Percentiles rank a stretch among this genome's conserved stretches.
These are phyloP conservation scores for Triadica sebifera DNA, from an alignment of 345 rosid genomes.

Conservation along the genomic window DNA sequence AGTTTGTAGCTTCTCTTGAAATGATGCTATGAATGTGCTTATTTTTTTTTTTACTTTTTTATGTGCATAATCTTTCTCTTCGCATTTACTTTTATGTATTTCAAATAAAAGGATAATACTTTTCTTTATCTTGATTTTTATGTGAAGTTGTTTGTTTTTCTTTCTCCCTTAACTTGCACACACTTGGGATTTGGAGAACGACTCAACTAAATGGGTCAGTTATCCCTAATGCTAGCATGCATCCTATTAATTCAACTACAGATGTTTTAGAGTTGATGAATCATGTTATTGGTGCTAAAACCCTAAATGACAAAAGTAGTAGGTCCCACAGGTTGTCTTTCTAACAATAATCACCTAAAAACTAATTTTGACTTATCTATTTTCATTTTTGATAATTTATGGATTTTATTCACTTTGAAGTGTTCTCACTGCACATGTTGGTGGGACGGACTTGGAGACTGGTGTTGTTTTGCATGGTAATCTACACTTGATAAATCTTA, in stretches of 20 bases:
- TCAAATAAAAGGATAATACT: not conserved
- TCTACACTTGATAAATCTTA: no score
- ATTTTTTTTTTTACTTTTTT: not conserved
- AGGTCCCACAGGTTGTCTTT: constrained; percentile 89
- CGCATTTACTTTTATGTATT: not conserved
- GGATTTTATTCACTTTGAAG: constrained; percentile 40
- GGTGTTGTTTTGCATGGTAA: constrained; percentile 75
- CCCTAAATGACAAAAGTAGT: constrained; percentile 93
- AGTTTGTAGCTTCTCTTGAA: not conserved
- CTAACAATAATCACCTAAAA: constrained; percentile 11
- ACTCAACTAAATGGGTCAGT: constrained; percentile 95
- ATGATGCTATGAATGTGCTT: not conserved
- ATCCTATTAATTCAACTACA: constrained; percentile 64
- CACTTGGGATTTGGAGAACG: constrained; percentile 96
- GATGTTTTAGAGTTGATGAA: constrained; percentile 83
- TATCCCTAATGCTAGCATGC: constrained; percentile 97
- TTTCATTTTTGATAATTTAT: not conserved
- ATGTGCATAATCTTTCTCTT: constrained; percentile 1
- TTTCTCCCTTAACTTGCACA: constrained; percentile 68
- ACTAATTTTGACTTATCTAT: not conserved
- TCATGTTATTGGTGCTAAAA: constrained; percentile 87
- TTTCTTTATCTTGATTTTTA: constrained; percentile 3
- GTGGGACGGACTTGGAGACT: constrained; percentile 65
- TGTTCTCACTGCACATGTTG: constrained; percentile 87
- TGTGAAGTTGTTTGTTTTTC: constrained; percentile 21